Evolutionary conservation across 108 stramenopile genomes (phyloP).

Genomic region (Fragilaria crotonensis): DNA sequence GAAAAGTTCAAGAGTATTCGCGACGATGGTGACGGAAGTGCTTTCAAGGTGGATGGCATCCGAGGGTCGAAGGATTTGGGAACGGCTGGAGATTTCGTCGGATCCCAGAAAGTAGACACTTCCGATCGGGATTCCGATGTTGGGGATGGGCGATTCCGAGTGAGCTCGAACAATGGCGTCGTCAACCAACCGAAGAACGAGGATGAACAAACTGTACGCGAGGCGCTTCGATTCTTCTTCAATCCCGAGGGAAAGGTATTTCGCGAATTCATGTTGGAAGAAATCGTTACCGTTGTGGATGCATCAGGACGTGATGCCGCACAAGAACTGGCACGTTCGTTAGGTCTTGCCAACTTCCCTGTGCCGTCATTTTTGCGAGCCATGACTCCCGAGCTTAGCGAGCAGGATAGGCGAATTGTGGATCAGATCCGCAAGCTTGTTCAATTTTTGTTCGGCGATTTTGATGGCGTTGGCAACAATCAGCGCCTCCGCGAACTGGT

Average conservation of each 20-base stretch:
- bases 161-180: constrained; percentile 18
- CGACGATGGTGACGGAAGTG: constrained; percentile 77
- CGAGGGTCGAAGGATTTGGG: constrained; percentile 66
- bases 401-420: constrained; percentile 55
- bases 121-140: constrained; percentile 43
- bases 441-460: constrained; percentile 67
- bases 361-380: constrained; percentile 65
- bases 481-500: constrained; percentile 49
- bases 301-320: constrained; percentile 62
- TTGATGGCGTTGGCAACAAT: constrained; percentile 39
- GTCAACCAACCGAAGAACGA: constrained; percentile 1
- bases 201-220: constrained; percentile 68
- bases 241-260: constrained; percentile 83
- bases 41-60: constrained; percentile 78
- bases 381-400: constrained; percentile 53
- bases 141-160: constrained; percentile 45
- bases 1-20: constrained; percentile 79
- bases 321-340: constrained; percentile 38
- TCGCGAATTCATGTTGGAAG: constrained; percentile 87
- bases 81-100: constrained; percentile 62
- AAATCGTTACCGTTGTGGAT: constrained; percentile 78
- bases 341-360: constrained; percentile 55
- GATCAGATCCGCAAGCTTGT: constrained; percentile 75
- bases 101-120: constrained; percentile 54
- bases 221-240: constrained; percentile 90